These are phyloP conservation scores for Magnaporthiopsis poae DNA, from an alignment of 2,329 filamentous ascomycete species.

Conservation along the genomic window DNA sequence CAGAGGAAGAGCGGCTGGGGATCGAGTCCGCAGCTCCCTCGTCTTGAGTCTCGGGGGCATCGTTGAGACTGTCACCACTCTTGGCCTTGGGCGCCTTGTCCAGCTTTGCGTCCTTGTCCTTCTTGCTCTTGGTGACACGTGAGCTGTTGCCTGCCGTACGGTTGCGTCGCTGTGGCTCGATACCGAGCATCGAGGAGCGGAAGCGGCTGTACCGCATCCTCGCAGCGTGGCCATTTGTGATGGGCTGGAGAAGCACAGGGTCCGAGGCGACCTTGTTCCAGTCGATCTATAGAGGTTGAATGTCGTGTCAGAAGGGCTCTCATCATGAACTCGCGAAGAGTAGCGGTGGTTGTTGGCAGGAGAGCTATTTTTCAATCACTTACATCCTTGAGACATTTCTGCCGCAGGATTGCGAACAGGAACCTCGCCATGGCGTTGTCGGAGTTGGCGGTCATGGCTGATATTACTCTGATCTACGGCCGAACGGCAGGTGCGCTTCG, in stretches of 20 bases:
- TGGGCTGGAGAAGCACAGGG: slow-evolving; percentile 42
- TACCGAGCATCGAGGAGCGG: slow-evolving; percentile 34
- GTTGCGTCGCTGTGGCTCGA: slow-evolving; percentile 32
- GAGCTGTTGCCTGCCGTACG: slow-evolving; percentile 30
- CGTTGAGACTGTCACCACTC: slow-evolving; percentile 29
- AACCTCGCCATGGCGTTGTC: slow-evolving; percentile 49
- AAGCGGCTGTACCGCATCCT: slow-evolving; percentile 52
- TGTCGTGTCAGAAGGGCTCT: slow-evolving; percentile 6
- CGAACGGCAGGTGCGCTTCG: slow-evolving; percentile 10
- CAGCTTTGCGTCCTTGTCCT: slow-evolving; percentile 15
- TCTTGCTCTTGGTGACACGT: slow-evolving; percentile 38
- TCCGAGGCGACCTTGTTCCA: slow-evolving; percentile 49
- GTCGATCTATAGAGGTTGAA: slow-evolving; percentile 37
- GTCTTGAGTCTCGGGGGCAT: slow-evolving; percentile 19
- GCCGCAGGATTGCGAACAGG: slow-evolving; percentile 49
- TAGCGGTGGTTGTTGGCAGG: not conserved
- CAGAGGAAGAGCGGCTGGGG: not conserved
- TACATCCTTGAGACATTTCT: slow-evolving; percentile 52
- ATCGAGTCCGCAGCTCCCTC: not conserved
- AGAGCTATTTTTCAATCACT: slow-evolving; percentile 20
- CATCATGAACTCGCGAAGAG: slow-evolving; percentile 9
- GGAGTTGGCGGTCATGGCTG: slow-evolving; percentile 42
- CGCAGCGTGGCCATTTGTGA: slow-evolving; percentile 51
- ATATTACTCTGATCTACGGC: not conserved
- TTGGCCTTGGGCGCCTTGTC: slow-evolving; percentile 24